A percentile compares a stretch with the other conserved stretches of the same genome.
Conservation (phyloP, 345 rosid species). For the Eucalyptus decipiens region DNA sequence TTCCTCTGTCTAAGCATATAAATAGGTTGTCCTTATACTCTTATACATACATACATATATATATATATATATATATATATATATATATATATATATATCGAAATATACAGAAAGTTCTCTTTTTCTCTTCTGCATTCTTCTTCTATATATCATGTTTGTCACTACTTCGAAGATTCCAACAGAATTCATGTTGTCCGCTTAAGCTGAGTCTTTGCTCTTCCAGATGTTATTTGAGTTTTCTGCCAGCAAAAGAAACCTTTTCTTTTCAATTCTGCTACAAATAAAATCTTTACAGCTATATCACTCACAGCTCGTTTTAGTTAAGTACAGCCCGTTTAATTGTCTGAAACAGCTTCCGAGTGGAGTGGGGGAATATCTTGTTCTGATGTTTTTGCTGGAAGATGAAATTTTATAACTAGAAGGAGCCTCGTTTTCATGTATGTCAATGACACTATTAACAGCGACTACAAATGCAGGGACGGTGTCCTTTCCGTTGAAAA, state of each 20-base stretch:
- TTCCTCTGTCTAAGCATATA: too few species aligned
- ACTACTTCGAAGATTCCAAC: not conserved
- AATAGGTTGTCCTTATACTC: too few species aligned
- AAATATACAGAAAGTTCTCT: too few species aligned
- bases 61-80: too few species aligned
- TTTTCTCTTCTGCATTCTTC: too few species aligned
- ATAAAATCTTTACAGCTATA: not conserved
- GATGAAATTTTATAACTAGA: not conserved
- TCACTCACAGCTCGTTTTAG: not conserved
- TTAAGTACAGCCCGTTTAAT: not conserved
- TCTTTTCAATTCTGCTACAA: not conserved
- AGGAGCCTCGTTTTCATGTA: not conserved
- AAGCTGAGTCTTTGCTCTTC: not conserved
- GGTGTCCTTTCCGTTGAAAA: not conserved
- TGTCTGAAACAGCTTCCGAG: not conserved
- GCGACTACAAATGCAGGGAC: not conserved
- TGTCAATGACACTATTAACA: not conserved
- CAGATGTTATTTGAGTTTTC: not conserved
- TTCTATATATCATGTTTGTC: not conserved
- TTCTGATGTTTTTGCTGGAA: not conserved
- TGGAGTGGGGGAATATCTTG: not conserved
- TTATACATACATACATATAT: too few species aligned
- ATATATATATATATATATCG: too few species aligned
- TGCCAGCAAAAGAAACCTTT: not conserved
- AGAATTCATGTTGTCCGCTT: not conserved